phyloP scores from a whole-genome alignment of 1,284 basidiomycete species.

The Trichosporon sp. region DNA sequence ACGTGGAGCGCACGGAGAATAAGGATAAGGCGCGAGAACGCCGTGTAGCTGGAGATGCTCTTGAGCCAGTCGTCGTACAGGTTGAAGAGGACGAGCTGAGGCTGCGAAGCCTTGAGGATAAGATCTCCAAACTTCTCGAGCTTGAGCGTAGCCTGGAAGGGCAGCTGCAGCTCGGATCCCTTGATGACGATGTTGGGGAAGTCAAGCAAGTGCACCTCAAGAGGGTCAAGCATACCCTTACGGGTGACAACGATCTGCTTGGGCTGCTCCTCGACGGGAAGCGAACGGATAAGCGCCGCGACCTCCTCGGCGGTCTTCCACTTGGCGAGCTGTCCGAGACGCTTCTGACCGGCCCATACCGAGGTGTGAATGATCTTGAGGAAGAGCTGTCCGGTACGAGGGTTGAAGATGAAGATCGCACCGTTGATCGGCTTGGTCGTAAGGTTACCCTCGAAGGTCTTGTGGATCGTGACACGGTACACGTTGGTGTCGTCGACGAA shows the following conservation, averaged over 20 bases:
- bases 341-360: slow-evolving; percentile 99
- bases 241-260: slow-evolving; percentile 99
- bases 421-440: slow-evolving; percentile 99
- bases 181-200: slow-evolving; percentile 99
- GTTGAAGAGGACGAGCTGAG: slow-evolving; percentile 78
- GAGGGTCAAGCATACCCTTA: slow-evolving; percentile 98
- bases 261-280: slow-evolving; percentile 98
- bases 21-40: slow-evolving; percentile 95
- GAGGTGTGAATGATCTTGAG: slow-evolving; percentile 99
- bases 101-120: slow-evolving; percentile 64
- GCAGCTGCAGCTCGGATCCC: slow-evolving; percentile 94
- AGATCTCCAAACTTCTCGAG: slow-evolving; percentile 99
- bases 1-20: slow-evolving; percentile 95
- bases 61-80: slow-evolving; percentile 99
- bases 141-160: slow-evolving; percentile 99
- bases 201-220: slow-evolving; percentile 97
- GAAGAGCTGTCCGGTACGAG: slow-evolving; percentile 96
- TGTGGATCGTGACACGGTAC: slow-evolving; percentile 99
- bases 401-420: slow-evolving; percentile 99
- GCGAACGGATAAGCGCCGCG: slow-evolving; percentile 90
- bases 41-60: slow-evolving; percentile 97
- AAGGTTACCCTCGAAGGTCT: slow-evolving; percentile 99
- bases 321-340: slow-evolving; percentile 97
- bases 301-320: slow-evolving; percentile 99
- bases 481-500: slow-evolving; percentile 99